Percentiles rank a stretch among this genome's conserved stretches.
These are phyloP conservation scores for Pseudozyma flocculosa DNA, from an alignment of 1,284 basidiomycete species.

Conservation along the genomic window DNA sequence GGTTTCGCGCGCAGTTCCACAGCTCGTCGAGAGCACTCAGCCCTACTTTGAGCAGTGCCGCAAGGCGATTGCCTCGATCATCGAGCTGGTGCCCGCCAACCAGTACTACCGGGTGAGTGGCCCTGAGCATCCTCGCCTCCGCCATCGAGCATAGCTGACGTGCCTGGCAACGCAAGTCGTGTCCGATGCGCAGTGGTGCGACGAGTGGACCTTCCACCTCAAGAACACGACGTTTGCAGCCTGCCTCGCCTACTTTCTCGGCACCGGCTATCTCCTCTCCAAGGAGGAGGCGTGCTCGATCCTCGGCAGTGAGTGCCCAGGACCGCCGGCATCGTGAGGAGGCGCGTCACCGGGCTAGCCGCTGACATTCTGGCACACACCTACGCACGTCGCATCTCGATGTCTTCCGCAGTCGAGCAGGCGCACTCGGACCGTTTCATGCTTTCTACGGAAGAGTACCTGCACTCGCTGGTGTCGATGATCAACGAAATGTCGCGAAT, in stretches of 20 bases:
- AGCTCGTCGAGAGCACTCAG: not conserved
- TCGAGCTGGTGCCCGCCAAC: constrained; percentile 13
- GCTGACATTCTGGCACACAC: no score
- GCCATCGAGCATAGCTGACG: no score
- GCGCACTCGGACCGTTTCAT: constrained; percentile 12
- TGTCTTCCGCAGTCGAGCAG: not conserved
- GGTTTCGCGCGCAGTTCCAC: constrained; percentile 1
- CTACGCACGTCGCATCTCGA: no score
- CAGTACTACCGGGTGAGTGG: constrained; percentile 27
- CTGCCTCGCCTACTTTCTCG: constrained; percentile 18
- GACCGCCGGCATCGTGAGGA: not conserved
- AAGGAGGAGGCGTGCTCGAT: constrained; percentile 21
- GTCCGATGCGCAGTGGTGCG: constrained; percentile 21
- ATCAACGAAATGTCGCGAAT: constrained; percentile 48
- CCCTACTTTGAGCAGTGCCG: constrained; percentile 1
- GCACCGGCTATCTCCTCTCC: constrained; percentile 29
- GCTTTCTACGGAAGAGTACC: constrained; percentile 49
- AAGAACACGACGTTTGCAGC: constrained; percentile 18
- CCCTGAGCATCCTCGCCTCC: not conserved
- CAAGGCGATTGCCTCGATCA: constrained; percentile 6
- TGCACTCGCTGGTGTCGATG: constrained; percentile 44
- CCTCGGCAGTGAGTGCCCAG: constrained; percentile 16
- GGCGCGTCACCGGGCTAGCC: no score
- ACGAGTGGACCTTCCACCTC: constrained; percentile 18
- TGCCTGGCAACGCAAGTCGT: no score